These are phyloP conservation scores for Nannochloropsis gaditana DNA, from an alignment of 108 stramenopile species.

Conservation along the genomic window DNA sequence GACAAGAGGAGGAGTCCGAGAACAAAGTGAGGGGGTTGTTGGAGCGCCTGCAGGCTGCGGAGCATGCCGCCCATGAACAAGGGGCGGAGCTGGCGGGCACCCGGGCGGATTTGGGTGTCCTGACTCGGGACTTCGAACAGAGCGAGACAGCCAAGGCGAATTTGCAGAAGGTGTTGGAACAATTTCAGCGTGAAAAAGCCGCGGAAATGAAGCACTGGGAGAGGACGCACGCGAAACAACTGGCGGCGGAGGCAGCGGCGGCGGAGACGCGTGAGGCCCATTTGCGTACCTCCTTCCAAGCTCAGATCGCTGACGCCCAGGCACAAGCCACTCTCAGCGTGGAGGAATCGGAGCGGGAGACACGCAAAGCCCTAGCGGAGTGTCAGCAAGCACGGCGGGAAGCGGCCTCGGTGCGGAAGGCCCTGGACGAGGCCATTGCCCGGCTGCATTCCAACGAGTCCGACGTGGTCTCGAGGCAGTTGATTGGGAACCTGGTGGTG, in stretches of 20 bases:
- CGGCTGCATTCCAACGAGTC: slow-evolving; percentile 6
- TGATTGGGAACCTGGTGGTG: background rate
- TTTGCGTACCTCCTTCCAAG: background rate
- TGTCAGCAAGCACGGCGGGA: background rate
- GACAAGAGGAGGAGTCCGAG: background rate
- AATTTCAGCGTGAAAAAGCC: slow-evolving; percentile 1
- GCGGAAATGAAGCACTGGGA: background rate
- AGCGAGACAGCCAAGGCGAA: background rate
- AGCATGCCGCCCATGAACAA: background rate
- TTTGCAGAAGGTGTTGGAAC: background rate
- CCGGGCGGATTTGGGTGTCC: background rate
- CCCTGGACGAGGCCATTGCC: slow-evolving; percentile 1
- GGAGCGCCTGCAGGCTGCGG: background rate
- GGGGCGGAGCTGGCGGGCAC: background rate
- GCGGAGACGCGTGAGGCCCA: background rate
- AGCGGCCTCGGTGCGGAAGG: background rate
- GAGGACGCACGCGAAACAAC: background rate
- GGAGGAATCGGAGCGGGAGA: background rate
- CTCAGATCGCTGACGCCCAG: background rate
- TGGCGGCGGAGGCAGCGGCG: background rate
- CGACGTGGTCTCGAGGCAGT: background rate
- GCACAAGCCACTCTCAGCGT: background rate
- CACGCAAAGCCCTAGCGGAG: background rate
- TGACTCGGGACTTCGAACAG: slow-evolving; percentile 10
- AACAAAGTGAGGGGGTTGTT: background rate